Percentiles rank a stretch among this genome's conserved stretches.
These are phyloP conservation scores for Buddleja alternifolia DNA, from an alignment of 257 asterid species.

Conservation along the genomic window DNA sequence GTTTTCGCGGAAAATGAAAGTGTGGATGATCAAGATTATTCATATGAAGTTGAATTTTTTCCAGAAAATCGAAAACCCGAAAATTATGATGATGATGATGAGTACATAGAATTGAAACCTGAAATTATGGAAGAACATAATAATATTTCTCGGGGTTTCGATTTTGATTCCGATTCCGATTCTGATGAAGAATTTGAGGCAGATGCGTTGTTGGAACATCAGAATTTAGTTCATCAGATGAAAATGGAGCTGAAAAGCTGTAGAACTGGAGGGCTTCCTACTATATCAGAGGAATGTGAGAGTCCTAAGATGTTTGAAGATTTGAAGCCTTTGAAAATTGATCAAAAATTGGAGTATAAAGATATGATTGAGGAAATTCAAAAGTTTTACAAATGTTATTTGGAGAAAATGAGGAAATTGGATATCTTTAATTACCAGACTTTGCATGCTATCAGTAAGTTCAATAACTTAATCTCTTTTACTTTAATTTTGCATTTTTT, in stretches of 20 bases:
- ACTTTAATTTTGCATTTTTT: neutral
- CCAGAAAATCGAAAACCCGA: constrained; percentile 22
- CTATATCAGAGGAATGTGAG: constrained; percentile 82
- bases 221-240: constrained; percentile 75
- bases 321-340: constrained; percentile 64
- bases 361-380: constrained; percentile 70
- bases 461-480: neutral
- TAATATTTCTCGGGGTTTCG: constrained; percentile 34
- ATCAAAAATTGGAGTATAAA: constrained; percentile 67
- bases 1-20: constrained; percentile 27
- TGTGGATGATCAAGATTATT: constrained; percentile 43
- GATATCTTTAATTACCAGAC: constrained; percentile 92
- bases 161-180: constrained; percentile 46
- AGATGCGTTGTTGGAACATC: constrained; percentile 73
- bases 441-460: constrained; percentile 87
- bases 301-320: constrained; percentile 60
- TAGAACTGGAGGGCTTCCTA: constrained; percentile 68
- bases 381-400: constrained; percentile 71
- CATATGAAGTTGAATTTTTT: constrained; percentile 51
- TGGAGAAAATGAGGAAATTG: constrained; percentile 74
- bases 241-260: constrained; percentile 74
- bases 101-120: constrained; percentile 58
- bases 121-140: no score
- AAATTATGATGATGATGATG: constrained; percentile 38
- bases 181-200: constrained; percentile 53